A percentile compares a stretch with the other conserved stretches of the same genome.
These are phyloP conservation scores for Rosellinia necatrix DNA, from an alignment of 2,329 filamentous ascomycete species.

Conservation along the genomic window DNA sequence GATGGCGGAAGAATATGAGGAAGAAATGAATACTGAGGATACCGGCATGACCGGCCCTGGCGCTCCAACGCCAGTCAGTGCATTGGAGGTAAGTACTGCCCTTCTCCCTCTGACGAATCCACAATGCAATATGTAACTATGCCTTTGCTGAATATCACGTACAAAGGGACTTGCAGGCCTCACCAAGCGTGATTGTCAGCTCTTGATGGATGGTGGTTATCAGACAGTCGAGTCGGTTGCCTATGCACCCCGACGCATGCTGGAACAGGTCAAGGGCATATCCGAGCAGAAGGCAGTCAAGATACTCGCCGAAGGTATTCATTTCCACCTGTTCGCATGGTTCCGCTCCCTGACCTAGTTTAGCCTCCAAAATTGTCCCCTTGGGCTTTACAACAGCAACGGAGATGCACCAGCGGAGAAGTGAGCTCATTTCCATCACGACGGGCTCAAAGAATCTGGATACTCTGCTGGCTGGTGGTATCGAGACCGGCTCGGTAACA, in stretches of 20 bases:
- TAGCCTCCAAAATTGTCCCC: slow-evolving; percentile 92
- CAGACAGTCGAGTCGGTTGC: slow-evolving; percentile 96
- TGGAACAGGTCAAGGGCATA: slow-evolving; percentile 97
- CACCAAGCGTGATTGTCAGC: slow-evolving; percentile 93
- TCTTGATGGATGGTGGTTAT: slow-evolving; percentile 88
- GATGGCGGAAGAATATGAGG: slow-evolving; percentile 65
- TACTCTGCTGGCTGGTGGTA: slow-evolving; percentile 88
- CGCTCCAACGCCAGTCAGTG: slow-evolving; percentile 86
- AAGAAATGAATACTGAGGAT: slow-evolving; percentile 69
- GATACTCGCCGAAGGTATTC: slow-evolving; percentile 81
- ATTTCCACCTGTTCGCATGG: neutral
- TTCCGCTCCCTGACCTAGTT: slow-evolving; percentile 10
- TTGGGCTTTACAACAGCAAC: slow-evolving; percentile 99
- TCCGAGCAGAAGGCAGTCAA: slow-evolving; percentile 96
- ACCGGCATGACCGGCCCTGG: slow-evolving; percentile 78
- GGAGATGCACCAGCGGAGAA: slow-evolving; percentile 96
- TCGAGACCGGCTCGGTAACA: slow-evolving; percentile 97
- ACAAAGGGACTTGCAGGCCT: slow-evolving; percentile 80
- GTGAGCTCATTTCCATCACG: slow-evolving; percentile 96
- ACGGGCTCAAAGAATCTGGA: slow-evolving; percentile 98
- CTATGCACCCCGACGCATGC: slow-evolving; percentile 79
- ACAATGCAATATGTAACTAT: neutral
- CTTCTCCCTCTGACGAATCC: neutral
- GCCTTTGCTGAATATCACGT: neutral
- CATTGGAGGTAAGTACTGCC: slow-evolving; percentile 72